phyloP scores from a whole-genome alignment of 176 grass and related monocot genomes.

The Hsuehochloa calcarea region DNA sequence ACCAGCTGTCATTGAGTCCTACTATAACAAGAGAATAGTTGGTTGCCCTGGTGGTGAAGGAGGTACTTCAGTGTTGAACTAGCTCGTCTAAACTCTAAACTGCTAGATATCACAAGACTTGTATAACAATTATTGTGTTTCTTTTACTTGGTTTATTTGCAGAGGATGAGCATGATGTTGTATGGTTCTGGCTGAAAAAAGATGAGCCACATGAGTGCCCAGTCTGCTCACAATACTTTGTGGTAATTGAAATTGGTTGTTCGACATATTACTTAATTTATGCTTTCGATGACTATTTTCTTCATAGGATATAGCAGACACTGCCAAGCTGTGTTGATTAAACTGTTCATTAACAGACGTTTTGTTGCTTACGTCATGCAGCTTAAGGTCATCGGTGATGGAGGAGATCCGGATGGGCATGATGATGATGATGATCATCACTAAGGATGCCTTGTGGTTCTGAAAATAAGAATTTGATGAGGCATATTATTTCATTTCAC shows the following conservation, averaged over 20 bases:
- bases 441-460: conserved; percentile 37
- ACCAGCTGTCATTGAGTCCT: conserved; percentile 81
- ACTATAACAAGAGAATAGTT: conserved; percentile 94
- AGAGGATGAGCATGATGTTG: conserved; percentile 99
- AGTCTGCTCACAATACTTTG: conserved; percentile 93
- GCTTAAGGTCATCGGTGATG: conserved; percentile 91
- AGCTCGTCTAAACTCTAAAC: not conserved
- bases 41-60: conserved; percentile 94
- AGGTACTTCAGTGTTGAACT: conserved; percentile 53
- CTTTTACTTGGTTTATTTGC: conserved; percentile 25
- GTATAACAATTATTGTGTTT: not conserved
- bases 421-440: conserved; percentile 63
- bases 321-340: not conserved
- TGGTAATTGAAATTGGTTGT: conserved; percentile 51
- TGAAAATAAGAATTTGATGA: conserved; percentile 52
- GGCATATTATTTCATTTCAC: conserved; percentile 41
- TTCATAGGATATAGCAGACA: not conserved
- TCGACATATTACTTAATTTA: not conserved
- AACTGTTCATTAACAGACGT: not conserved
- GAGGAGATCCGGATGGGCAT: conserved; percentile 78
- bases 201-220: conserved; percentile 89
- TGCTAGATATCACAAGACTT: not conserved
- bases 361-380: conserved; percentile 43
- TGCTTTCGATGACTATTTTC: not conserved
- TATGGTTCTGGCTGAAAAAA: conserved; percentile 99